phyloP scores from a whole-genome alignment of 805 yeast species.

The Cyberlindnera saturnus region DNA sequence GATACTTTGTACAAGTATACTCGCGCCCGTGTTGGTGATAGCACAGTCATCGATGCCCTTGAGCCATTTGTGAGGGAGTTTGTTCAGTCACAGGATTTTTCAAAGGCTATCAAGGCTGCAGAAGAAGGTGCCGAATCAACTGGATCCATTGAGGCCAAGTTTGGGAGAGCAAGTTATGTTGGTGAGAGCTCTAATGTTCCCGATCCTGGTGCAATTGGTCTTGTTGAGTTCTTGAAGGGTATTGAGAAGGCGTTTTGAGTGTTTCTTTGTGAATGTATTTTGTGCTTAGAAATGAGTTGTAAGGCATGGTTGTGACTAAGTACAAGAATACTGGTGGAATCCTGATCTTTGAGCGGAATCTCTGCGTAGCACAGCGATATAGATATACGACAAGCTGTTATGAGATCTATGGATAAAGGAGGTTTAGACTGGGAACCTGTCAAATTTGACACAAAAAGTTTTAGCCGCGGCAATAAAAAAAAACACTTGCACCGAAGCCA shows the following conservation, averaged over 20 bases:
- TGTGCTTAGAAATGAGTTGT: too few species aligned
- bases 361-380: too few species aligned
- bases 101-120: slow-evolving; percentile 63
- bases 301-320: too few species aligned
- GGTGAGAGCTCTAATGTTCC: slow-evolving; percentile 66
- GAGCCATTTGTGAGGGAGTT: slow-evolving; percentile 78
- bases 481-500: too few species aligned
- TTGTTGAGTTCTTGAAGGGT: slow-evolving; percentile 48
- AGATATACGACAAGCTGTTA: too few species aligned
- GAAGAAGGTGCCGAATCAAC: slow-evolving; percentile 73
- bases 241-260: slow-evolving; percentile 15
- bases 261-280: too few species aligned
- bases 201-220: slow-evolving; percentile 93
- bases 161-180: slow-evolving; percentile 93
- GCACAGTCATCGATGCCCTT: slow-evolving; percentile 83
- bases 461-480: too few species aligned
- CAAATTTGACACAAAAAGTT: too few species aligned
- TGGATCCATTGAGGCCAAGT: slow-evolving; percentile 68
- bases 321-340: too few species aligned
- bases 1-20: slow-evolving; percentile 79
- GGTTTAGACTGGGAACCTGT: too few species aligned
- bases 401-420: too few species aligned
- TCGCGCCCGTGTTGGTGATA: slow-evolving; percentile 81
- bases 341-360: too few species aligned
- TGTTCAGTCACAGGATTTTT: slow-evolving; percentile 41